phyloP scores from a whole-genome alignment of 768 basidiomycete species.

The Xanthoconium purpureum region DNA sequence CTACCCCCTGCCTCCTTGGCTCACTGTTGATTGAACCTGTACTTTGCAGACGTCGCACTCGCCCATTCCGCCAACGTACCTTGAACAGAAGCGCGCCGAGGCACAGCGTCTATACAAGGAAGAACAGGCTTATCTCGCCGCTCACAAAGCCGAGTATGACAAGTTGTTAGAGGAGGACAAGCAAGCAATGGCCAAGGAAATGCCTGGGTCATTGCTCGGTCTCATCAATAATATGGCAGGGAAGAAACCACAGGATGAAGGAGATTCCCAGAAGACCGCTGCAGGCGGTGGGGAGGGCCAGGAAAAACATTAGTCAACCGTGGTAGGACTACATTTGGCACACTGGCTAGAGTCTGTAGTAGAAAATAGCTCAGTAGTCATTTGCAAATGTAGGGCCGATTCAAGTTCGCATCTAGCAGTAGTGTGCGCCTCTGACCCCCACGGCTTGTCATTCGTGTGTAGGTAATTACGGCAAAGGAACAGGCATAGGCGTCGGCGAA shows the following conservation, averaged over 20 bases:
- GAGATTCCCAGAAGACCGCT: neutral
- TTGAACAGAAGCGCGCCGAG: slow-evolving; percentile 49
- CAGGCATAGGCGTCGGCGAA: slow-evolving; percentile 9
- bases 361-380: no score
- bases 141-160: slow-evolving; percentile 52
- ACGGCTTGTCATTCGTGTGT: no score
- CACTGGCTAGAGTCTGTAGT: no score
- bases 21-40: neutral
- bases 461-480: neutral
- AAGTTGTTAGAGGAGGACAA: slow-evolving; percentile 49
- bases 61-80: slow-evolving; percentile 45
- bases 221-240: slow-evolving; percentile 22
- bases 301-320: neutral
- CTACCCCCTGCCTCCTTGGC: neutral
- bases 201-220: slow-evolving; percentile 41
- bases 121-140: slow-evolving; percentile 49
- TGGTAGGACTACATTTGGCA: no score
- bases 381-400: no score
- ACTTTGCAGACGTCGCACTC: slow-evolving; percentile 23
- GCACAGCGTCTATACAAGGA: slow-evolving; percentile 51
- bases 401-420: no score
- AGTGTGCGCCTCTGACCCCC: no score
- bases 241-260: slow-evolving; percentile 20
- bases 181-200: slow-evolving; percentile 46
- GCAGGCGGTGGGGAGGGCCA: slow-evolving; percentile 12